Evolutionary conservation across 2,329 filamentous ascomycete genomes (phyloP).

Genomic region (Septoria petroselini): DNA sequence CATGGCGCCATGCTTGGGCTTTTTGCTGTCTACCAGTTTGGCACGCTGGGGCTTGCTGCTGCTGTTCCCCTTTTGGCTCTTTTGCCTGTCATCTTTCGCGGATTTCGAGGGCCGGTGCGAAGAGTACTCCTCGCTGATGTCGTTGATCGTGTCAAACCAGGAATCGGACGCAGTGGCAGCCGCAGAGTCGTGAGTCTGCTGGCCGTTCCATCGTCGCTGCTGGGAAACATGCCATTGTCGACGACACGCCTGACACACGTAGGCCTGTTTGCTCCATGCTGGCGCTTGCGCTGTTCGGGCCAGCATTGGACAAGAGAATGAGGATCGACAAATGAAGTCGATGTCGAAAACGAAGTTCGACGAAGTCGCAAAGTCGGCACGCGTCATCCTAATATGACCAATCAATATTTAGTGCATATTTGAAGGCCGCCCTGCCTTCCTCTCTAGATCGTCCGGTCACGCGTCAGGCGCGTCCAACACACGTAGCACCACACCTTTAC

Average conservation of each 20-base stretch:
- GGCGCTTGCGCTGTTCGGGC: constrained; percentile 16
- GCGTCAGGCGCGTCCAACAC: too few relatives aligned
- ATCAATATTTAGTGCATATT: too few relatives aligned
- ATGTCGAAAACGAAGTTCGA: too few relatives aligned
- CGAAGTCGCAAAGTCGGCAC: too few relatives aligned
- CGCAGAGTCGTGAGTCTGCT: constrained; percentile 3
- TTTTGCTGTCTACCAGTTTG: not conserved
- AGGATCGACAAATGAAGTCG: too few relatives aligned
- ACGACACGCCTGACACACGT: constrained; percentile 26
- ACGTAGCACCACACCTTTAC: not conserved
- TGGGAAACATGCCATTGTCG: constrained; percentile 18
- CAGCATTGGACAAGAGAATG: constrained; percentile 19
- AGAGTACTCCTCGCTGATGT: constrained; percentile 23
- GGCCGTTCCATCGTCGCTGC: constrained; percentile 23
- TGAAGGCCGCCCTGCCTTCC: too few relatives aligned
- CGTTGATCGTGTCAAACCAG: constrained; percentile 26
- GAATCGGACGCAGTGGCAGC: constrained; percentile 8
- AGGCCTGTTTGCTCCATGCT: constrained; percentile 25
- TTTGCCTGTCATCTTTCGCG: not conserved
- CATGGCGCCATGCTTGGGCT: not conserved
- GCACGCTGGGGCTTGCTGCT: not conserved
- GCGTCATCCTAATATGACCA: too few relatives aligned
- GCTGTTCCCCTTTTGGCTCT: not conserved
- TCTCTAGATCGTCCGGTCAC: constrained; percentile 7
- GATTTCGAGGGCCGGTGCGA: not conserved